phyloP scores from a whole-genome alignment of 2,329 filamentous ascomycete species.

The Clarireedia sp. region DNA sequence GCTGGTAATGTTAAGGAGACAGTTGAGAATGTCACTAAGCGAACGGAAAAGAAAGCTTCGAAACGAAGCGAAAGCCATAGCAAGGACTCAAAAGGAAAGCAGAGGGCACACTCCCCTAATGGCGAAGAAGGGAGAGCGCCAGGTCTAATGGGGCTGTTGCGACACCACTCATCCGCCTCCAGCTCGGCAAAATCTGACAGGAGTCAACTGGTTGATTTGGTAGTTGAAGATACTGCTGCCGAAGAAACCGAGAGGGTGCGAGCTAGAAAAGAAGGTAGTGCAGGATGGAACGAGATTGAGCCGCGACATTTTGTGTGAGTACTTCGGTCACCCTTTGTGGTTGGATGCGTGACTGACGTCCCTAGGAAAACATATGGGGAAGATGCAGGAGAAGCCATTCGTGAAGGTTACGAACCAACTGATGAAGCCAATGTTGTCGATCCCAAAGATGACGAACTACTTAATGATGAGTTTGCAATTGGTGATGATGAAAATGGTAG shows the following conservation, averaged over 20 bases:
- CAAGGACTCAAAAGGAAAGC: slow-evolving; percentile 25
- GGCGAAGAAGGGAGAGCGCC: slow-evolving; percentile 28
- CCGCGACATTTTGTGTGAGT: slow-evolving; percentile 47
- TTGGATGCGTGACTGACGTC: slow-evolving; percentile 2
- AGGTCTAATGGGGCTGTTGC: slow-evolving; percentile 31
- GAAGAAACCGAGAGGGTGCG: slow-evolving; percentile 55
- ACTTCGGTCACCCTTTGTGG: background rate
- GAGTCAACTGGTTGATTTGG: slow-evolving; percentile 58
- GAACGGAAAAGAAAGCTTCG: slow-evolving; percentile 26
- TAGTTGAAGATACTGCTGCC: slow-evolving; percentile 55
- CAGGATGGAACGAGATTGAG: slow-evolving; percentile 50
- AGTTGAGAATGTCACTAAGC: slow-evolving; percentile 29
- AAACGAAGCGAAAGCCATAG: slow-evolving; percentile 14
- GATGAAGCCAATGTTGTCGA: slow-evolving; percentile 36
- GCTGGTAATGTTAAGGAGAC: slow-evolving; percentile 33
- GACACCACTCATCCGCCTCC: slow-evolving; percentile 40
- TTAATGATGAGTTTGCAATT: slow-evolving; percentile 21
- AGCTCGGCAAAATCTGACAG: slow-evolving; percentile 44
- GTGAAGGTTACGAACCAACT: slow-evolving; percentile 45
- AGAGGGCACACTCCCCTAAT: slow-evolving; percentile 15
- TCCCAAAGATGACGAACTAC: slow-evolving; percentile 33
- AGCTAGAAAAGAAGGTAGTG: slow-evolving; percentile 52
- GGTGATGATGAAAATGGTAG: slow-evolving; percentile 27
- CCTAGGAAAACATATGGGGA: slow-evolving; percentile 39
- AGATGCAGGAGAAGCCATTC: slow-evolving; percentile 41